Conservation (phyloP, 306 rosid genomes). For the Pueraria montana region DNA sequence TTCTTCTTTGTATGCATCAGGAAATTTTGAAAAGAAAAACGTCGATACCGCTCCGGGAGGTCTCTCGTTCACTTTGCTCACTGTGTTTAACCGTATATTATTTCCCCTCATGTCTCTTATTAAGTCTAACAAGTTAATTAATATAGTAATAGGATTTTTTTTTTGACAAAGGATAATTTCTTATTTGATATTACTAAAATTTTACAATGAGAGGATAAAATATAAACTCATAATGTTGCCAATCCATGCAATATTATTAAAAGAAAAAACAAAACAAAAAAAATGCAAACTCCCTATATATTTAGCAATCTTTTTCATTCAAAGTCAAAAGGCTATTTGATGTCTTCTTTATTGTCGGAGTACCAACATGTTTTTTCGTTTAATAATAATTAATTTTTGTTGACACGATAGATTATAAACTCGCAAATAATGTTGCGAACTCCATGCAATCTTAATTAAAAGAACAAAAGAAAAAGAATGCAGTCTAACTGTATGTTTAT, state of each 20-base stretch:
- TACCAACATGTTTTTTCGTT: background rate
- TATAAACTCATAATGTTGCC: background rate
- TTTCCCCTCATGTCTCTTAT: too few species aligned
- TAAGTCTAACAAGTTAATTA: too few species aligned
- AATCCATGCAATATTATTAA: background rate
- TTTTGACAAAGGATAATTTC: background rate
- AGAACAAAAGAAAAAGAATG: background rate
- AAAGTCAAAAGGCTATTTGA: constrained; percentile 16
- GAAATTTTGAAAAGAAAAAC: too few species aligned
- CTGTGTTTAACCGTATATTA: too few species aligned
- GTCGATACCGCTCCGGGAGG: too few species aligned
- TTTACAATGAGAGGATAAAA: background rate
- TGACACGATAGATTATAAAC: background rate
- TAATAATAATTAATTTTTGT: background rate
- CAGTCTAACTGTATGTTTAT: background rate
- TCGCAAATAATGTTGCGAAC: background rate
- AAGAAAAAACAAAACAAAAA: background rate
- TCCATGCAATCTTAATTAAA: background rate
- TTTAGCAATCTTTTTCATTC: background rate
- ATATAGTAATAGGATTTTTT: background rate
- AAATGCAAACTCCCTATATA: background rate
- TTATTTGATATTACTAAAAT: background rate
- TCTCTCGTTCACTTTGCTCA: too few species aligned
- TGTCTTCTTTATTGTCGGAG: background rate
- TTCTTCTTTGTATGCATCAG: too few species aligned